A percentile compares a stretch with the other conserved stretches of the same genome.
Evolutionary conservation across 768 basidiomycete species (phyloP).

Genomic region (Rossbeevera mucosa): DNA sequence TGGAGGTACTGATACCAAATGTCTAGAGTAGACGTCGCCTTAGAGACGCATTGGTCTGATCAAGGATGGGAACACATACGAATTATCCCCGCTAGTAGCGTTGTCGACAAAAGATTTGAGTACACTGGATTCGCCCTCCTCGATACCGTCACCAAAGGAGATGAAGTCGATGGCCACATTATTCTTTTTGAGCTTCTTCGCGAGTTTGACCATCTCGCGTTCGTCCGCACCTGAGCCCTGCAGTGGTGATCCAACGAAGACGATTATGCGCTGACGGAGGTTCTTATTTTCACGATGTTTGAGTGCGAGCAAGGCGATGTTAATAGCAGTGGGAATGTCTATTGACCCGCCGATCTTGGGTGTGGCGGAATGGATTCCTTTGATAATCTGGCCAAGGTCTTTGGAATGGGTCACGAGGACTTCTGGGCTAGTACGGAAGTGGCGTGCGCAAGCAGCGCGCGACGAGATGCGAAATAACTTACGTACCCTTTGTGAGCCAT

Average conservation of each 20-base stretch:
- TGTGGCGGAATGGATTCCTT: constrained; percentile 68
- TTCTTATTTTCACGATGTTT: constrained; percentile 99
- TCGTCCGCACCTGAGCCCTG: constrained; percentile 66
- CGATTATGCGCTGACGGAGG: constrained; percentile 90
- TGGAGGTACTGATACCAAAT: constrained; percentile 74
- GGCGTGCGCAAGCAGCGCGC: neutral
- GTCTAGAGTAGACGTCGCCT: constrained; percentile 41
- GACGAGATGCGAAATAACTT: constrained; percentile 5
- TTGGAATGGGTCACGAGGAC: constrained; percentile 95
- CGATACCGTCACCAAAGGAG: constrained; percentile 86
- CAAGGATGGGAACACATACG: constrained; percentile 45
- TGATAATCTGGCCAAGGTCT: constrained; percentile 88
- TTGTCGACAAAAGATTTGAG: constrained; percentile 81
- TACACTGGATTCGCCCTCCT: constrained; percentile 61
- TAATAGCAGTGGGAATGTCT: constrained; percentile 87
- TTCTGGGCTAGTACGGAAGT: constrained; percentile 60
- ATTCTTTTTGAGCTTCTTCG: constrained; percentile 99
- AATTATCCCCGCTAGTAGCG: constrained; percentile 78
- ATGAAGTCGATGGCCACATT: constrained; percentile 94
- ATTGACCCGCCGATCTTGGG: constrained; percentile 73
- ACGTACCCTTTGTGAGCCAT: constrained; percentile 94
- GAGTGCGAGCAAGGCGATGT: constrained; percentile 90
- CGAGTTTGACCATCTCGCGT: constrained; percentile 78
- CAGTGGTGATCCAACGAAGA: constrained; percentile 90
- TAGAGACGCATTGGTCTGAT: neutral